Evolutionary conservation across 1,284 basidiomycete genomes (phyloP).

Genomic region (Schizopora paradoxa): DNA sequence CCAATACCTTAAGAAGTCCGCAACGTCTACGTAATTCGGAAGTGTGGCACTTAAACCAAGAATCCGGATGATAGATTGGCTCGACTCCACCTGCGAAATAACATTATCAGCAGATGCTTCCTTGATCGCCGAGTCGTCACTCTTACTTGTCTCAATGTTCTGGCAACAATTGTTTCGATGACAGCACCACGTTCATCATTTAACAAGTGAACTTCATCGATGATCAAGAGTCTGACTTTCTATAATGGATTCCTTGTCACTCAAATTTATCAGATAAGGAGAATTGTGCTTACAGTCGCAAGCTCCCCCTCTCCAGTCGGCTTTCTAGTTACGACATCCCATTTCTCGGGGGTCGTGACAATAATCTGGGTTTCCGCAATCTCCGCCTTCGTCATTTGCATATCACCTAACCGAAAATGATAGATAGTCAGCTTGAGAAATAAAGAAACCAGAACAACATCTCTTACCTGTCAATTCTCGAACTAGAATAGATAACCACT

Average conservation of each 20-base stretch:
- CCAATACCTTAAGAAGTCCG: slow-evolving; percentile 81
- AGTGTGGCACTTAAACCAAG: slow-evolving; percentile 97
- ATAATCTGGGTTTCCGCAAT: slow-evolving; percentile 97
- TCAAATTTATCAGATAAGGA: slow-evolving; percentile 13
- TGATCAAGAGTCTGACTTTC: slow-evolving; percentile 93
- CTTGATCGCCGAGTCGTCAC: background rate
- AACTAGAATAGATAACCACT: slow-evolving; percentile 85
- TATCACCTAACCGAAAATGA: slow-evolving; percentile 64
- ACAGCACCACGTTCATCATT: slow-evolving; percentile 99
- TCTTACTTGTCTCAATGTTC: slow-evolving; percentile 83
- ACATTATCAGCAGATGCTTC: slow-evolving; percentile 2
- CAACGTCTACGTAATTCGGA: slow-evolving; percentile 96
- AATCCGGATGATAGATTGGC: slow-evolving; percentile 96
- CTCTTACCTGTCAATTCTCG: slow-evolving; percentile 81
- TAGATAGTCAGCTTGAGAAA: background rate
- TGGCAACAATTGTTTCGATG: slow-evolving; percentile 96
- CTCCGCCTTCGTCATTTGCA: slow-evolving; percentile 94
- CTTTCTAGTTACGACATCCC: slow-evolving; percentile 99
- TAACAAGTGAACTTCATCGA: slow-evolving; percentile 96
- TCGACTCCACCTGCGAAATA: slow-evolving; percentile 78
- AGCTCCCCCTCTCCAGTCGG: slow-evolving; percentile 96
- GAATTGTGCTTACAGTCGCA: slow-evolving; percentile 57
- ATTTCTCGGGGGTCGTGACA: slow-evolving; percentile 99
- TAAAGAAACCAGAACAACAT: background rate
- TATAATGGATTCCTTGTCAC: slow-evolving; percentile 36